Percentiles rank a stretch among this genome's conserved stretches.
Evolutionary conservation across 2,329 filamentous ascomycete species (phyloP).

Genomic region (Tolypocladium cylindrosporum): DNA sequence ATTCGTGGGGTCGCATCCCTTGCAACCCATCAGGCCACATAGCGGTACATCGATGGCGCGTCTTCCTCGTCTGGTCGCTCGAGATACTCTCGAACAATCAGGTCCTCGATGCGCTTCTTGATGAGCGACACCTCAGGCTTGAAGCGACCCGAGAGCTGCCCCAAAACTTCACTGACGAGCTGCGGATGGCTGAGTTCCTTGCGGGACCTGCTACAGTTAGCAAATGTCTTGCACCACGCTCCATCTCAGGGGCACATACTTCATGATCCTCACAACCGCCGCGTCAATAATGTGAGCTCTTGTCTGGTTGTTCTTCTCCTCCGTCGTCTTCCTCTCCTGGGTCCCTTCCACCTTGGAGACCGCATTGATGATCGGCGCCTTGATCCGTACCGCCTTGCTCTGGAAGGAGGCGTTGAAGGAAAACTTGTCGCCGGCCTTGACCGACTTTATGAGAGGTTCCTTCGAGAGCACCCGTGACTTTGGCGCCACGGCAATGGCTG

Average conservation of each 20-base stretch:
- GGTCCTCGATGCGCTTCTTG: conserved; percentile 70
- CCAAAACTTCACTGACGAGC: conserved; percentile 61
- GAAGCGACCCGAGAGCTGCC: conserved; percentile 60
- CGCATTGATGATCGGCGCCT: conserved; percentile 73
- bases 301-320: conserved; percentile 65
- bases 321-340: conserved; percentile 58
- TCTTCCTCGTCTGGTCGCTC: conserved; percentile 59
- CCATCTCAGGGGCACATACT: conserved; percentile 46
- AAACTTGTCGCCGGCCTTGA: conserved; percentile 71
- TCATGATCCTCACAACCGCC: conserved; percentile 75
- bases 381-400: conserved; percentile 78
- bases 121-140: conserved; percentile 68
- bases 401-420: conserved; percentile 72
- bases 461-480: conserved; percentile 78
- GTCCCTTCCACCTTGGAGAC: conserved; percentile 77
- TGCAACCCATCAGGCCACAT: conserved; percentile 47
- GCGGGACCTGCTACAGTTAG: conserved; percentile 46
- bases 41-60: conserved; percentile 57
- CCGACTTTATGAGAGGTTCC: conserved; percentile 66
- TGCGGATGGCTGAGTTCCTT: conserved; percentile 61
- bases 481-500: conserved; percentile 70
- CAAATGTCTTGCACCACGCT: background rate
- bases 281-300: conserved; percentile 65
- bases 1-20: background rate
- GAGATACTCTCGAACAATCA: conserved; percentile 69